Conservation (phyloP, 805 yeast species). For the Suhomyces faveliae region DNA sequence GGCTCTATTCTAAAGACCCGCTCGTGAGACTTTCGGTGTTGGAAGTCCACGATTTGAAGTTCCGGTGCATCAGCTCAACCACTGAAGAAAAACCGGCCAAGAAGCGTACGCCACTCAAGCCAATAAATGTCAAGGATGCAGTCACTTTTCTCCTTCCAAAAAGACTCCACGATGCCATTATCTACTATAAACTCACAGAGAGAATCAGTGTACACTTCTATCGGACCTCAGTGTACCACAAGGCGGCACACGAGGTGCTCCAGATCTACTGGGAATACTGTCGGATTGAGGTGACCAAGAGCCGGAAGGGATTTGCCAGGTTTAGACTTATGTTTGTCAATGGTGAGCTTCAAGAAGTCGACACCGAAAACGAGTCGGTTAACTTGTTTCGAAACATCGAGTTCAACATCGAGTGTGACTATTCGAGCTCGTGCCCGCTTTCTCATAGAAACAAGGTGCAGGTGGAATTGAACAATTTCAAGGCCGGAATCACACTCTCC, state of each 20-base stretch:
- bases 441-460: slow-evolving; percentile 8
- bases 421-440: slow-evolving; percentile 16
- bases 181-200: slow-evolving; percentile 21
- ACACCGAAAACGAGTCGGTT: slow-evolving; percentile 11
- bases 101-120: neutral
- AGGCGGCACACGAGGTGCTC: slow-evolving; percentile 10
- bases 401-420: slow-evolving; percentile 20
- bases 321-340: slow-evolving; percentile 18
- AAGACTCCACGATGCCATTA: slow-evolving; percentile 18
- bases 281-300: neutral
- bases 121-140: neutral
- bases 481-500: slow-evolving; percentile 11
- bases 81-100: neutral
- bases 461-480: slow-evolving; percentile 14
- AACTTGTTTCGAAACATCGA: slow-evolving; percentile 27
- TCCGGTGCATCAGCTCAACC: slow-evolving; percentile 4
- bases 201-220: slow-evolving; percentile 25
- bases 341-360: slow-evolving; percentile 20
- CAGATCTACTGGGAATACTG: neutral
- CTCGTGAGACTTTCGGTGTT: slow-evolving; percentile 28
- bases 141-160: slow-evolving; percentile 12
- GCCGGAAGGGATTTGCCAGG: slow-evolving; percentile 10
- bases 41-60: slow-evolving; percentile 23
- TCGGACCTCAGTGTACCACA: slow-evolving; percentile 13
- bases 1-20: slow-evolving; percentile 20